Conservation (phyloP, 192 early-diverging fungal species). For the Martensiomyces pterosporus region DNA sequence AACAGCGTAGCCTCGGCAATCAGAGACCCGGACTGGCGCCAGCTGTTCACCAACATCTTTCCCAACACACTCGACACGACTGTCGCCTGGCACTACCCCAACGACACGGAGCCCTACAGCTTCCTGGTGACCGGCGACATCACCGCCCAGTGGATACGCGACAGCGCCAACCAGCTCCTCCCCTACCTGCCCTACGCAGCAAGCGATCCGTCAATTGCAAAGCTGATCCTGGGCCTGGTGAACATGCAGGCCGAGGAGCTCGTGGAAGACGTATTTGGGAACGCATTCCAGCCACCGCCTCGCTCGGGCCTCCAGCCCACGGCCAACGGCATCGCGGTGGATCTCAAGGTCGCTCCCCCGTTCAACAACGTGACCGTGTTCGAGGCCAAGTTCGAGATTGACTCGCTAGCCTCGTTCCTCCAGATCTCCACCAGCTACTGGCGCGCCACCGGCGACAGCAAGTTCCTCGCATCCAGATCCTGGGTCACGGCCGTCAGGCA, state of each 20-base stretch:
- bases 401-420: constrained; percentile 64
- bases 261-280: constrained; percentile 53
- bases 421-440: constrained; percentile 55
- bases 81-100: constrained; percentile 51
- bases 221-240: constrained; percentile 54
- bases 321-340: constrained; percentile 25
- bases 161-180: constrained; percentile 64
- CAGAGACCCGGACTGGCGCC: constrained; percentile 50
- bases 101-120: constrained; percentile 43
- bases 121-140: constrained; percentile 73
- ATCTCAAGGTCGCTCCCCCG: constrained; percentile 17
- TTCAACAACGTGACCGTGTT: constrained; percentile 30
- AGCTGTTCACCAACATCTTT: constrained; percentile 59
- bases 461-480: constrained; percentile 23
- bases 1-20: constrained; percentile 25
- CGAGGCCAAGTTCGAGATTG: constrained; percentile 67
- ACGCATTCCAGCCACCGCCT: constrained; percentile 58
- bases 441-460: constrained; percentile 43
- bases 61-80: constrained; percentile 73
- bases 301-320: constrained; percentile 29
- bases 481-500: constrained; percentile 52
- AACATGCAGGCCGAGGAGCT: constrained; percentile 55
- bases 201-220: constrained; percentile 33
- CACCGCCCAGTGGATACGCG: constrained; percentile 69
- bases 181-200: constrained; percentile 52